These are phyloP conservation scores for Jasminum sambac DNA, from an alignment of 257 asterid species.

Conservation along the genomic window DNA sequence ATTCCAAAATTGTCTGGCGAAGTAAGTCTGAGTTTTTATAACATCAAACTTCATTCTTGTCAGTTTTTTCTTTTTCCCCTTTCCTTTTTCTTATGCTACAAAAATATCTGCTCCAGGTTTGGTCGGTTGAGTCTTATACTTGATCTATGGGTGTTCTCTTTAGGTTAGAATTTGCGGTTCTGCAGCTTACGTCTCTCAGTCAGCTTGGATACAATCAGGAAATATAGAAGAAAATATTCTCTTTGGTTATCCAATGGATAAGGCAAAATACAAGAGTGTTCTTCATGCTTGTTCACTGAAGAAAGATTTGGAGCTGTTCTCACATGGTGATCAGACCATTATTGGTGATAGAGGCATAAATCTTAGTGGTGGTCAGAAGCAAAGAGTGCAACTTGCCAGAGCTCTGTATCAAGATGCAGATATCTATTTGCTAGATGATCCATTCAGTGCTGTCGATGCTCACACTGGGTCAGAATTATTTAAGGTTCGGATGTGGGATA, in stretches of 20 bases:
- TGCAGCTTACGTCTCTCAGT: conserved; percentile 92
- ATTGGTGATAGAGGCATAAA: conserved; percentile 99
- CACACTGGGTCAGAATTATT: conserved; percentile 95
- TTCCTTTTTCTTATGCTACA: background rate
- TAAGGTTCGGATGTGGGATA: conserved; percentile 50
- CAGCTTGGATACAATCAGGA: conserved; percentile 99
- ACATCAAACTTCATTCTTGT: conserved; percentile 19
- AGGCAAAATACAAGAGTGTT: conserved; percentile 80
- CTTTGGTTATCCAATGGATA: conserved; percentile 97
- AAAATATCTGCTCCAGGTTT: background rate
- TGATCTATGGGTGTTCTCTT: conserved; percentile 31
- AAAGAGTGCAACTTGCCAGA: conserved; percentile 95
- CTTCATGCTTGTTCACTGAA: conserved; percentile 89
- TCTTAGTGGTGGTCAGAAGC: conserved; percentile 99
- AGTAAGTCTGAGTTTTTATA: conserved; percentile 46
- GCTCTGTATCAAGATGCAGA: conserved; percentile 98
- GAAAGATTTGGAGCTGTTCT: conserved; percentile 86
- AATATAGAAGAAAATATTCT: conserved; percentile 90
- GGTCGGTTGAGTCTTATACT: conserved; percentile 8
- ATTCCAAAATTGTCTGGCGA: conserved; percentile 70
- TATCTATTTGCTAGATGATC: conserved; percentile 91
- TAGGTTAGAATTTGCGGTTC: conserved; percentile 89
- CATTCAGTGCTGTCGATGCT: conserved; percentile 98
- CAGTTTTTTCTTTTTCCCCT: background rate
- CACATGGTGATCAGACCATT: conserved; percentile 97